Conservation (phyloP, 2,329 filamentous ascomycete species). For the Hypoxylon sp. region DNA sequence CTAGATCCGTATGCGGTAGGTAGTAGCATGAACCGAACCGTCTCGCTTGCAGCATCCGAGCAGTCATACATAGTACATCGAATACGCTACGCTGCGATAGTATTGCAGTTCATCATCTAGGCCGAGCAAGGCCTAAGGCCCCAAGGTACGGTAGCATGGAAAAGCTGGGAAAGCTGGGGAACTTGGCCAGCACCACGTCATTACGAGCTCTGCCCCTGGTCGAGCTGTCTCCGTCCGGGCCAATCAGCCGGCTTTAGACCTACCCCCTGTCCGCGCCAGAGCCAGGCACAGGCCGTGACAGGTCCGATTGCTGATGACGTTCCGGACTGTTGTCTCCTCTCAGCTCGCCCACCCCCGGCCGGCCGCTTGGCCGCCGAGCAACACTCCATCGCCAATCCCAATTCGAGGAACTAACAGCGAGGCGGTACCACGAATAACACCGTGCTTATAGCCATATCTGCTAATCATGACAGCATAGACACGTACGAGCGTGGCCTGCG, state of each 20-base stretch:
- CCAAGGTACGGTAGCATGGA: slow-evolving; percentile 18
- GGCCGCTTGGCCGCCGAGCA: slow-evolving; percentile 14
- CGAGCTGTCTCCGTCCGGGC: slow-evolving; percentile 10
- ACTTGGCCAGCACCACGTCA: slow-evolving; percentile 39
- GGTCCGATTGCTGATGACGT: slow-evolving; percentile 13
- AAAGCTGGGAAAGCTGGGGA: slow-evolving; percentile 11
- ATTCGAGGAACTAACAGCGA: not conserved
- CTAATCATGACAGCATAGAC: slow-evolving; percentile 35
- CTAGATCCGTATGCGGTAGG: too few relatives aligned
- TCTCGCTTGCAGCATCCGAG: not conserved
- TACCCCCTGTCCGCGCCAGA: slow-evolving; percentile 16
- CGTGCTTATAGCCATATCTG: not conserved
- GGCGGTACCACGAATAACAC: not conserved
- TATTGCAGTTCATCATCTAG: slow-evolving; percentile 4
- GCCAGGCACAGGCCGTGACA: slow-evolving; percentile 28
- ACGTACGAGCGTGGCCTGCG: slow-evolving; percentile 23
- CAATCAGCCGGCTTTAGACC: slow-evolving; percentile 30
- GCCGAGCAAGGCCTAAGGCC: slow-evolving; percentile 3
- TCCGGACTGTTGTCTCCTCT: slow-evolving; percentile 3
- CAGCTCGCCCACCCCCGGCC: not conserved
- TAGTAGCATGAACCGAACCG: too few relatives aligned
- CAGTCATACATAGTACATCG: too few relatives aligned
- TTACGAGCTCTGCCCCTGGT: slow-evolving; percentile 34
- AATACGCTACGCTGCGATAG: too few relatives aligned
- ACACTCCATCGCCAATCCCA: slow-evolving; percentile 9